These are phyloP conservation scores for Xylaria cubensis DNA, from an alignment of 495 filamentous ascomycete genomes.

Conservation along the genomic window DNA sequence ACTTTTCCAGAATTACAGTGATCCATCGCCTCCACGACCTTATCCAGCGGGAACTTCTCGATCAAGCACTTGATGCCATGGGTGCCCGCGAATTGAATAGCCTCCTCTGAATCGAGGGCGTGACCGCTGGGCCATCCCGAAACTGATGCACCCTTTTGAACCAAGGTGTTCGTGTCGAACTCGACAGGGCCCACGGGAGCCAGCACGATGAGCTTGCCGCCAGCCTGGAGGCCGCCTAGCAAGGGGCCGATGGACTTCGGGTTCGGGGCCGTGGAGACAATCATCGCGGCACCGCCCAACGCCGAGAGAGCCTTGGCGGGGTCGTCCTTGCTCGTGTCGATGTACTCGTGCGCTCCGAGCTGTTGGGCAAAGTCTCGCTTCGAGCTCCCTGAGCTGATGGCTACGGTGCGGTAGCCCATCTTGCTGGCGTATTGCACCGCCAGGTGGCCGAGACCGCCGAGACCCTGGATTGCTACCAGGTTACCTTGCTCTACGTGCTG, in stretches of 20 bases:
- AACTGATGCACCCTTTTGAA: slow-evolving; percentile 59
- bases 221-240: slow-evolving; percentile 58
- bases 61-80: slow-evolving; percentile 68
- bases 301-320: slow-evolving; percentile 56
- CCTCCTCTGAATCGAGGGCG: slow-evolving; percentile 68
- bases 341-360: slow-evolving; percentile 72
- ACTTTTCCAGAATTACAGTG: slow-evolving; percentile 53
- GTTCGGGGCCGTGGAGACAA: slow-evolving; percentile 70
- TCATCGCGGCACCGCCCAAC: slow-evolving; percentile 66
- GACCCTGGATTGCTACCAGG: slow-evolving; percentile 68
- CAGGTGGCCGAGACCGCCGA: slow-evolving; percentile 72
- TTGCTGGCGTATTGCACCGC: slow-evolving; percentile 70
- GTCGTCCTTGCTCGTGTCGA: slow-evolving; percentile 65
- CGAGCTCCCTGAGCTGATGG: slow-evolving; percentile 60
- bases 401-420: slow-evolving; percentile 70
- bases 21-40: slow-evolving; percentile 61
- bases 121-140: slow-evolving; percentile 70
- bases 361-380: slow-evolving; percentile 67
- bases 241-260: slow-evolving; percentile 60
- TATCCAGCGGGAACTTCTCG: slow-evolving; percentile 65
- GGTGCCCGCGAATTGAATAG: slow-evolving; percentile 64
- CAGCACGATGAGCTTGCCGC: slow-evolving; percentile 67
- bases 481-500: slow-evolving; percentile 63
- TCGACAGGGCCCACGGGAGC: slow-evolving; percentile 59
- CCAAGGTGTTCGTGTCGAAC: slow-evolving; percentile 57